phyloP scores from a whole-genome alignment of 2,329 filamentous ascomycete genomes.

The Fusarium praegraminearum region DNA sequence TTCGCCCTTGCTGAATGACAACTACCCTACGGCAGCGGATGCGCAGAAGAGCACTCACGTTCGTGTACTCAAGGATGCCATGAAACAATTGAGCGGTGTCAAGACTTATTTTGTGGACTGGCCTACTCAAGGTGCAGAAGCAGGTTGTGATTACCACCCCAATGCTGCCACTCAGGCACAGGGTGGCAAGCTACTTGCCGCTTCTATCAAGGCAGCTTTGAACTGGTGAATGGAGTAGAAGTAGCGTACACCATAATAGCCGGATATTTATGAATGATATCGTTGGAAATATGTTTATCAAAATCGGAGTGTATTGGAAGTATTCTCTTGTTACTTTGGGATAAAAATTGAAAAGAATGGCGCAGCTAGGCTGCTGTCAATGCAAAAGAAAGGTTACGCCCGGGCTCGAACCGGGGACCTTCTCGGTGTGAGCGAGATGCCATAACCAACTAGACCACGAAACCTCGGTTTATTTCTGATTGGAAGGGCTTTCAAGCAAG shows the following conservation, averaged over 20 bases:
- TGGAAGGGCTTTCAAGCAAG: not conserved
- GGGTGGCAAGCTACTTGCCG: constrained; percentile 48
- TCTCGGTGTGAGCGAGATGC: constrained; percentile 37
- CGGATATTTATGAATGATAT: no score
- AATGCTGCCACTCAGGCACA: constrained; percentile 54
- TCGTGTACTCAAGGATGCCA: constrained; percentile 51
- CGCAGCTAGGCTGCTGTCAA: fast-evolving
- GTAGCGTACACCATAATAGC: no score
- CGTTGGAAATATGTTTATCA: no score
- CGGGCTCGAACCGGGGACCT: constrained; percentile 35
- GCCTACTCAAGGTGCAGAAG: constrained; percentile 55
- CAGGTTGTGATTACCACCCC: constrained; percentile 59
- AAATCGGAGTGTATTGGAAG: no score
- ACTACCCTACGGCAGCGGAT: constrained; percentile 53
- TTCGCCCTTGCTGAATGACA: constrained; percentile 56
- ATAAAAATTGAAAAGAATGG: not conserved
- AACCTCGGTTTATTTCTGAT: not conserved
- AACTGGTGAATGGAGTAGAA: constrained; percentile 12
- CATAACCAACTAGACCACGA: constrained; percentile 37
- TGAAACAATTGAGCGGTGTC: constrained; percentile 47
- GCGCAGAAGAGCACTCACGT: constrained; percentile 55
- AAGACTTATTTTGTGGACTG: constrained; percentile 57
- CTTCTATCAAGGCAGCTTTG: constrained; percentile 42
- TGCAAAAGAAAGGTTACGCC: constrained; percentile 23
- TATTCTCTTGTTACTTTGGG: no score